Conservation (phyloP, 2,329 filamentous ascomycete species). For the Cercospora zeae-maydis region DNA sequence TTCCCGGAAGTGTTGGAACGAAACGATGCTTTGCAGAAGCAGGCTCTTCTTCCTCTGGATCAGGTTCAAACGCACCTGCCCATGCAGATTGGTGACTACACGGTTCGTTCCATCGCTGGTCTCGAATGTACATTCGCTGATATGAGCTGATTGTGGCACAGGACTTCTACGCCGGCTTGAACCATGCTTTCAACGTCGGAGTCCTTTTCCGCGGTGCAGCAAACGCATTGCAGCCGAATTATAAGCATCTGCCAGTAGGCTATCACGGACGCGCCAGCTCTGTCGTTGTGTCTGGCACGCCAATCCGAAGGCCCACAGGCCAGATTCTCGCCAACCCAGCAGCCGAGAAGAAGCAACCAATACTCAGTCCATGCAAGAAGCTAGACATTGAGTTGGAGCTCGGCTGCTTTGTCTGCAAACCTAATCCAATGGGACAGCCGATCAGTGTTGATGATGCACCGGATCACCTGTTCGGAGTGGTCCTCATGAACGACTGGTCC, state of each 20-base stretch:
- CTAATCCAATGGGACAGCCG: conserved; percentile 62
- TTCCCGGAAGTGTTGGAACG: conserved; percentile 61
- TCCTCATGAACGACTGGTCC: conserved; percentile 85
- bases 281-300: conserved; percentile 69
- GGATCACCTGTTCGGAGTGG: conserved; percentile 71
- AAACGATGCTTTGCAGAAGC: conserved; percentile 56
- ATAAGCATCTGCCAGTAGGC: conserved; percentile 74
- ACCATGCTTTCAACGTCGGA: conserved; percentile 73
- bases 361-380: conserved; percentile 60
- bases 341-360: conserved; percentile 59
- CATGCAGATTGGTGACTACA: conserved; percentile 74
- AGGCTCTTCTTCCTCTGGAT: conserved; percentile 57
- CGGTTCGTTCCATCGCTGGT: conserved; percentile 12
- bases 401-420: conserved; percentile 66
- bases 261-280: conserved; percentile 78
- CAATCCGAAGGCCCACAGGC: conserved; percentile 68
- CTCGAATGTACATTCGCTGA: background rate
- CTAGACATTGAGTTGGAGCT: conserved; percentile 80
- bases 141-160: conserved; percentile 42
- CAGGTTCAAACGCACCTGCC: conserved; percentile 66
- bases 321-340: conserved; percentile 66
- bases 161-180: conserved; percentile 77
- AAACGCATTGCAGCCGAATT: conserved; percentile 76
- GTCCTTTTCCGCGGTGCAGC: conserved; percentile 68
- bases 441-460: conserved; percentile 63